Evolutionary conservation across 192 early-diverging fungal species (phyloP).

Genomic region (Allomyces javanicus): DNA sequence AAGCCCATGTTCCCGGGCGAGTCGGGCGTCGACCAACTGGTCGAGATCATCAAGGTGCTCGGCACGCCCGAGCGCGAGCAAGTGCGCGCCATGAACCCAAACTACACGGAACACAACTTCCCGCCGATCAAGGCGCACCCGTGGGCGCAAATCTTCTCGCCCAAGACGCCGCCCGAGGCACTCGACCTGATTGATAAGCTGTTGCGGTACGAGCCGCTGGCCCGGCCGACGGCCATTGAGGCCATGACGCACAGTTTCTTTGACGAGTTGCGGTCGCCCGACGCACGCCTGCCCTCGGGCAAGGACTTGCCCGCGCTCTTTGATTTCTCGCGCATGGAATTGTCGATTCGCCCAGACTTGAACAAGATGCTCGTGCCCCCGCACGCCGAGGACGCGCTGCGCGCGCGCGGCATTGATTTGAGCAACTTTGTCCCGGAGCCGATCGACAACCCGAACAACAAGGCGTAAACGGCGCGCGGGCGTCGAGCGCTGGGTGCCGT

Average conservation of each 20-base stretch:
- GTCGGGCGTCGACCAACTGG: conserved; percentile 92
- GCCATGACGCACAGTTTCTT: conserved; percentile 91
- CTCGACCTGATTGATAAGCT: conserved; percentile 68
- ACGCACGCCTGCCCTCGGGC: conserved; percentile 63
- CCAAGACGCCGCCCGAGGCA: conserved; percentile 61
- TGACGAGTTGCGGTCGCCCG: conserved; percentile 80
- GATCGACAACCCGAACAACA: not conserved
- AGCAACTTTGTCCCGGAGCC: conserved; percentile 38
- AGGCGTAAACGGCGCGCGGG: no score
- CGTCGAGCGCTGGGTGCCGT: no score
- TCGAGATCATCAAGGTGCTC: conserved; percentile 98
- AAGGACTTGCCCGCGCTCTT: conserved; percentile 71
- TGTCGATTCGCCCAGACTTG: conserved; percentile 70
- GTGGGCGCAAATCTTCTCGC: conserved; percentile 69
- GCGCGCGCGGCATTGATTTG: conserved; percentile 52
- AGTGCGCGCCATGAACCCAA: conserved; percentile 92
- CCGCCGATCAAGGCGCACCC: conserved; percentile 90
- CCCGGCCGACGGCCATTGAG: conserved; percentile 66
- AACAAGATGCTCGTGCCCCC: conserved; percentile 59
- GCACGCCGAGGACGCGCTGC: conserved; percentile 44
- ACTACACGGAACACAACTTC: conserved; percentile 97
- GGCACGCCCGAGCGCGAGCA: conserved; percentile 92
- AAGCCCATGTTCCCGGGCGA: conserved; percentile 90
- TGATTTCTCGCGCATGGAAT: conserved; percentile 59
- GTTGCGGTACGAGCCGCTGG: conserved; percentile 76